Base-by-base conservation (phyloP, 768 basidiomycete genomes). In the Royoungia palumana region DNA sequence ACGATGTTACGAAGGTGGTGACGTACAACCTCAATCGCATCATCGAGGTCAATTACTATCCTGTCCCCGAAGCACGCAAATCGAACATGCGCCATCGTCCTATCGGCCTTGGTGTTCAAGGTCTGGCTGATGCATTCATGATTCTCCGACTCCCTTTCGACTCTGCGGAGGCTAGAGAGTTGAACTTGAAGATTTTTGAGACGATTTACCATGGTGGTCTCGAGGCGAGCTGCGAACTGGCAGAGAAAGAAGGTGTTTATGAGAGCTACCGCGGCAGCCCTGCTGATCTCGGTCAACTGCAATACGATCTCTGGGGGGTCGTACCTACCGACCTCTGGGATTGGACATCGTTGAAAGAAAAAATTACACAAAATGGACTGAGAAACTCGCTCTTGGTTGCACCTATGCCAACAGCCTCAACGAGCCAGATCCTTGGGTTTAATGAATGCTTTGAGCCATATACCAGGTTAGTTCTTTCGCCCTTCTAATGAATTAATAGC, bases 391-490 rank as follows among this genome's bases (percentile, higher is more conserved):
- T 97, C 16, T 74, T 97, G 12, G 72, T 90, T 51, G 85, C 95
- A 0, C 95, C 95, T n/a, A 99, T 99, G 96, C 96, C 96, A 1
- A 99, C 96, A 27, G 96, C 96, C 1, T 95, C 93, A 20, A 99
- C 96, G 3, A 93, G 89, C 69, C 96, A 98, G 72, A 99, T 99
- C 60, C 78, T 98, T 43, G 96, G 96, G 36, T 89, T 89, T 76
- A 99, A 98, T 69, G 96, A 98, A 61, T 98, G 95, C 71, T 98
- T 99, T 69, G 96, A 99, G 72, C 94, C 96, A 1, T 99, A 98
- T 70, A 98, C 95, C 0, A 90, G 85, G 86, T 87, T 55, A 39
- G 77, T 65, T 47, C 13, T n/a, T 34, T 17, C 30, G 21, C 9
- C 32, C 21, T 12, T 6, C 22, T n/a, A 19, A 19, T 27, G 17